Conservation (phyloP, 2,329 filamentous ascomycete species). For the Epichloe uncinata region DNA sequence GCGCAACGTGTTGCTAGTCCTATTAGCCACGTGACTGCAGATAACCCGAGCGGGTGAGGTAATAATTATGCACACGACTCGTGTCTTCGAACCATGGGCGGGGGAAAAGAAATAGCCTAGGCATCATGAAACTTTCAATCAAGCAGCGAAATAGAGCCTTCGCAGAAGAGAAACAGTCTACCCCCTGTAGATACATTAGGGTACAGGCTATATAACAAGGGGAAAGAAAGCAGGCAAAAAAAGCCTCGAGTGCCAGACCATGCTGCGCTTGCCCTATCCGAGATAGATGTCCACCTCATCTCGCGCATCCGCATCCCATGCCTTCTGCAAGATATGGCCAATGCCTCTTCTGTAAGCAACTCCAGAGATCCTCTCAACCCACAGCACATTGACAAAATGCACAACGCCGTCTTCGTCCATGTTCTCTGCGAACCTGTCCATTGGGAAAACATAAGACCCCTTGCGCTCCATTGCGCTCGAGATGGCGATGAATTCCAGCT, state of each 20-base stretch:
- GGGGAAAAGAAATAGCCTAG: too few relatives aligned
- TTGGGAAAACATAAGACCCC: constrained; percentile 26
- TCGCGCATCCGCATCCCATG: constrained; percentile 26
- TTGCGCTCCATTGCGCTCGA: constrained; percentile 27
- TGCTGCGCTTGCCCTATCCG: constrained; percentile 15
- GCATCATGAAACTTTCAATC: too few relatives aligned
- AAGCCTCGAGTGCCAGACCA: neutral
- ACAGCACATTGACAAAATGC: constrained; percentile 33
- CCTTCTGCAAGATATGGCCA: constrained; percentile 27
- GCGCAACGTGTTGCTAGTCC: too few relatives aligned
- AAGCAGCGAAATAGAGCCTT: neutral
- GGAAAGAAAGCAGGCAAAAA: neutral
- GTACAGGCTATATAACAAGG: neutral
- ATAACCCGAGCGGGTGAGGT: too few relatives aligned
- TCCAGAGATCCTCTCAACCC: constrained; percentile 31
- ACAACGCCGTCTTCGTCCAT: constrained; percentile 28
- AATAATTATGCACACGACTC: neutral
- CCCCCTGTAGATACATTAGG: neutral
- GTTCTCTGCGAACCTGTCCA: constrained; percentile 26
- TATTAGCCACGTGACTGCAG: too few relatives aligned
- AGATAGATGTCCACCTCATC: constrained; percentile 29
- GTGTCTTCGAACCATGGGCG: too few relatives aligned
- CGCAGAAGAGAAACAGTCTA: neutral
- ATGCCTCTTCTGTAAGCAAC: constrained; percentile 28
- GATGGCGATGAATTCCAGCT: constrained; percentile 30